Evolutionary conservation across 768 basidiomycete genomes (phyloP), one percentile per base, ranked within the genome.

Genomic region (Boletus pseudo-olivaceus): DNA sequence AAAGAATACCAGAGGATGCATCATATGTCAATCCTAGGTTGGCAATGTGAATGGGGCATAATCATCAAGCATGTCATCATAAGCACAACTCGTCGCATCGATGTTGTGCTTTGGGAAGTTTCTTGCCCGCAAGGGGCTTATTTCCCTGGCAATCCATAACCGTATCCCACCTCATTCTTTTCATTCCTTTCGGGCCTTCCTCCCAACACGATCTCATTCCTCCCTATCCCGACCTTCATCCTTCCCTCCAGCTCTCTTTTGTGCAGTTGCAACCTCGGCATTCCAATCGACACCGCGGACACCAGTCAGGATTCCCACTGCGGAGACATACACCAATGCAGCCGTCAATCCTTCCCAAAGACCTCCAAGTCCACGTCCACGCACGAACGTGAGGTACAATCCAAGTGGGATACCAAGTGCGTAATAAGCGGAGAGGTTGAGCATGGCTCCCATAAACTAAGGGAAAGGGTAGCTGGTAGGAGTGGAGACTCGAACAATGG

Each of bases 321-420:
- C 76, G 74, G 69, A 85, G 84, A 14, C 83, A 69, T 47, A 92
- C 17, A 88, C 72, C 23, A 92, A 74, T 1, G 88, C 83, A 5
- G 81, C 65, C 0, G 88, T 89, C 37, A 95, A 73, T 14, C 93
- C 93, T 38, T 88, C 76, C 94, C 93, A 97, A 15, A 97, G 78
- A 0, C 94, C 94, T 19, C 76, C 73, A 12, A 97, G 75, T 0
- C 76, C 82, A 67, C 81, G 76, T 35, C 75, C 67, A 11, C 65
- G 67, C 47, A 73, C 74, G 74, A 94, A 93, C 3, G 88, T 78
- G 5, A 95, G 82, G 71, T 80, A 89, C 47, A 93, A 71, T 14
- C 90, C 94, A 42, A 91, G 75, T 0, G 93, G 93, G 47, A 96
- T 87, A 29, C 90, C 90, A 56, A 94, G 71, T 53, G 86, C 70